Evolutionary conservation across 176 grass and related monocot species (phyloP).

Genomic region (maize (Zea mays)): DNA sequence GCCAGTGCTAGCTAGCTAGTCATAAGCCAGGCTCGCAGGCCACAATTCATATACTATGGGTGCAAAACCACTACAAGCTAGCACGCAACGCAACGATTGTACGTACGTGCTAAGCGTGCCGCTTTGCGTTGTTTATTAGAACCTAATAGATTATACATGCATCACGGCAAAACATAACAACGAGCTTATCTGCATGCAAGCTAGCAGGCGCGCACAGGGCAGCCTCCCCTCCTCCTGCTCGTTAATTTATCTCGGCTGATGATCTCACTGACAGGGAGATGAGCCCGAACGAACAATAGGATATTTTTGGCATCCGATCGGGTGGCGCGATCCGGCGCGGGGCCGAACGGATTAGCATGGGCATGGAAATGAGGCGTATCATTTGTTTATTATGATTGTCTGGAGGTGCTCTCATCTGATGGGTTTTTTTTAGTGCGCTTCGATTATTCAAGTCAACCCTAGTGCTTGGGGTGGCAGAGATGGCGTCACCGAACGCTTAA

Average conservation of each 20-base stretch:
- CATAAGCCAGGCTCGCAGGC: constrained; percentile 31
- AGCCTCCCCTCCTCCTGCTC: background rate
- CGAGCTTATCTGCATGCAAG: constrained; percentile 34
- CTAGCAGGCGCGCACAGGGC: background rate
- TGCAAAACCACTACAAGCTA: background rate
- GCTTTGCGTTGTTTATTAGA: constrained; percentile 11
- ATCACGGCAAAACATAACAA: background rate
- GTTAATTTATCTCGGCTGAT: constrained; percentile 28
- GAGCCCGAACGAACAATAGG: background rate
- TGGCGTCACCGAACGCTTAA: constrained; percentile 10
- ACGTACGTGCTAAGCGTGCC: constrained; percentile 29
- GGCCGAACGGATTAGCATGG: constrained; percentile 32
- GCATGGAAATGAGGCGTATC: background rate
- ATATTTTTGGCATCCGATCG: background rate
- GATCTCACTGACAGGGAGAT: constrained; percentile 19
- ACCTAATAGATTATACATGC: background rate
- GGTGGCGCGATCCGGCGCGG: background rate
- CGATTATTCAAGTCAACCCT: constrained; percentile 27
- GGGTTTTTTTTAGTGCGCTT: too few relatives aligned
- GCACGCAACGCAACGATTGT: too few relatives aligned
- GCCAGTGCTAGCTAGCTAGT: background rate
- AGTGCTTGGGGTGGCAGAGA: constrained; percentile 37
- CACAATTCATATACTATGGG: background rate
- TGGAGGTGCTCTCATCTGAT: background rate
- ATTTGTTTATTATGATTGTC: constrained; percentile 18